phyloP scores from a whole-genome alignment of 2,329 filamentous ascomycete genomes.

The Graphilbum sp. region DNA sequence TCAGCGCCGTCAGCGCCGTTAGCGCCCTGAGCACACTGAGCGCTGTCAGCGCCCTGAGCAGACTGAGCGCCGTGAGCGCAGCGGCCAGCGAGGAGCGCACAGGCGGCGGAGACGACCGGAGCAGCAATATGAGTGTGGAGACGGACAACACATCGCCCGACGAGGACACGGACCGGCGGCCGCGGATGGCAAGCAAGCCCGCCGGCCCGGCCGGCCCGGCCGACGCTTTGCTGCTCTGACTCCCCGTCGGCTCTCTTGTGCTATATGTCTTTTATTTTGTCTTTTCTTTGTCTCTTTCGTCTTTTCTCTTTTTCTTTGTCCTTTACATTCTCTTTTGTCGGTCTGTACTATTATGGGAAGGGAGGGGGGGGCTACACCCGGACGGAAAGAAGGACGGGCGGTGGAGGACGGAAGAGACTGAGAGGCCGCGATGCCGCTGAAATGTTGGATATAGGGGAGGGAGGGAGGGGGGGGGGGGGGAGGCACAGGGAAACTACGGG shows the following conservation, averaged over 20 bases:
- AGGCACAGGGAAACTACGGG: too few relatives aligned
- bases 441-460: too few relatives aligned
- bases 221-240: too few relatives aligned
- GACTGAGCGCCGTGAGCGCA: not conserved
- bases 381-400: too few relatives aligned
- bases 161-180: not conserved
- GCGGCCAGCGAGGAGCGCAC: not conserved
- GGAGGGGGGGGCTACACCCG: too few relatives aligned
- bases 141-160: slow-evolving; percentile 8
- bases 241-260: too few relatives aligned
- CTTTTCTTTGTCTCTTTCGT: not conserved
- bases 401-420: too few relatives aligned
- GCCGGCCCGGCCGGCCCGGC: too few relatives aligned
- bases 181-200: not conserved
- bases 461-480: too few relatives aligned
- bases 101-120: slow-evolving; percentile 3
- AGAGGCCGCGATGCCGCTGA: too few relatives aligned
- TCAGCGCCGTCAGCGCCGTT: not conserved
- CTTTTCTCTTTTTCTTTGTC: not conserved
- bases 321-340: not conserved
- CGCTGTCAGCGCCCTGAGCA: not conserved
- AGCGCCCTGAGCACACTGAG: not conserved
- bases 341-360: too few relatives aligned
- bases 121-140: slow-evolving; percentile 6
- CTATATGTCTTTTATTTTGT: not conserved